These are phyloP conservation scores for Bruguiera gymnorhiza DNA, from an alignment of 345 rosid species.

Conservation along the genomic window DNA sequence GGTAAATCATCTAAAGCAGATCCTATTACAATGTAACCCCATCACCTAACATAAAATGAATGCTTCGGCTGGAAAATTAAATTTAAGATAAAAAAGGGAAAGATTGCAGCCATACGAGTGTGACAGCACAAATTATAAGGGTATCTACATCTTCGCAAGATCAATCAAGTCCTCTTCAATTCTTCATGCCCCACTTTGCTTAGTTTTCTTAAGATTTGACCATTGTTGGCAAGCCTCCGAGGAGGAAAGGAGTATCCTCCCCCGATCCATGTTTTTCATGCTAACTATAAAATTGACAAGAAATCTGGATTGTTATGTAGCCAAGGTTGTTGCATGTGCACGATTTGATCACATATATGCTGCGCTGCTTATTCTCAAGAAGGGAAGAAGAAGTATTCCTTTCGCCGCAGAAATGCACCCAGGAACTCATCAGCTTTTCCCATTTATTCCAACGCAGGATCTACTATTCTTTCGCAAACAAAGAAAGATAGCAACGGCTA, in stretches of 20 bases:
- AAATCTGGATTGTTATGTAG: not conserved
- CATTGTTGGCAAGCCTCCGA: not conserved
- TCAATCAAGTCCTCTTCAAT: too few relatives aligned
- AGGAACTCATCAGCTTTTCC: conserved; percentile 44
- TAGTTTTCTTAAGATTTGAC: too few relatives aligned
- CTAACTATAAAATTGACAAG: conserved; percentile 1
- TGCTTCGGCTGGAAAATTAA: too few relatives aligned
- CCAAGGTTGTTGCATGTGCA: conserved; percentile 3
- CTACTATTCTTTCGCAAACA: conserved; percentile 22
- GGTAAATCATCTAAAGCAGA: too few relatives aligned
- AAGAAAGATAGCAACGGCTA: conserved; percentile 17
- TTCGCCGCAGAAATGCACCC: conserved; percentile 26
- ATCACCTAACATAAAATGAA: too few relatives aligned
- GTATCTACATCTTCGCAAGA: too few relatives aligned
- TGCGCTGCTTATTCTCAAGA: conserved; percentile 7
- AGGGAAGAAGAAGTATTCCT: conserved; percentile 26
- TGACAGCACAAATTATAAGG: too few relatives aligned
- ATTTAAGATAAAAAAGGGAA: too few relatives aligned
- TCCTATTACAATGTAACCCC: too few relatives aligned
- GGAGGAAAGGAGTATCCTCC: not conserved
- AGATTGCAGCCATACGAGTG: too few relatives aligned
- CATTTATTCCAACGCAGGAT: conserved; percentile 32
- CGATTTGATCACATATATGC: not conserved
- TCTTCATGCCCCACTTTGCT: too few relatives aligned
- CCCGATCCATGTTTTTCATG: not conserved